Percentiles rank a stretch among this genome's conserved stretches.
Conservation (phyloP, 345 rosid genomes). For the Populus pruinosa region DNA sequence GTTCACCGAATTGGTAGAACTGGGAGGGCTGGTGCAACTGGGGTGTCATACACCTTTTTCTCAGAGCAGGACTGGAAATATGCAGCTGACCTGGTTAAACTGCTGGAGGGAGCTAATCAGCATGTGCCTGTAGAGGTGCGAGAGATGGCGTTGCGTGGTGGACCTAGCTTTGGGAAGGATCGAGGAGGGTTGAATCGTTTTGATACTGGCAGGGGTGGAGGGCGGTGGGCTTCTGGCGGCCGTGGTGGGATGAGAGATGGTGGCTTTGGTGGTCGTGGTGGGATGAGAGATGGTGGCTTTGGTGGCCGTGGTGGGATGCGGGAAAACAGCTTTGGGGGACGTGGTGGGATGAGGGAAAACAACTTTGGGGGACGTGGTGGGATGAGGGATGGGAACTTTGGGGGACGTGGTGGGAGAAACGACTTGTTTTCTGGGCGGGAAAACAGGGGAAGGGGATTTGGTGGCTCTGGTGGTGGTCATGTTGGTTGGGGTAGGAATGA, state of each 20-base stretch:
- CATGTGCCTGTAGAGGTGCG: constrained; percentile 78
- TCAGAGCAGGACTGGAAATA: constrained; percentile 88
- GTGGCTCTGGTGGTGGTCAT: constrained; percentile 49
- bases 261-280: constrained; percentile 41
- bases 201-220: constrained; percentile 39
- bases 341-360: constrained; percentile 37
- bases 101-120: constrained; percentile 90
- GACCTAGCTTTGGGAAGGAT: constrained; percentile 61
- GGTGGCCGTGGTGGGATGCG: constrained; percentile 31
- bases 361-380: constrained; percentile 45
- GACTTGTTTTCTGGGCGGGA: constrained; percentile 61
- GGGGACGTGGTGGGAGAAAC: constrained; percentile 50
- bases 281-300: constrained; percentile 68
- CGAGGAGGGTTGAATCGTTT: constrained; percentile 66
- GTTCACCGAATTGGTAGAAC: constrained; percentile 99
- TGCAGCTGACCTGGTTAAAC: constrained; percentile 79
- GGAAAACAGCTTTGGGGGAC: constrained; percentile 13
- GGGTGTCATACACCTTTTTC: constrained; percentile 87
- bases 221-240: constrained; percentile 24
- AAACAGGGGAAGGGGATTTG: constrained; percentile 60
- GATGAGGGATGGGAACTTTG: constrained; percentile 42
- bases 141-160: constrained; percentile 83
- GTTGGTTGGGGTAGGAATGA: constrained; percentile 54
- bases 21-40: constrained; percentile 98
- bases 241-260: constrained; percentile 32